Evolutionary conservation across 768 basidiomycete genomes (phyloP), one percentile per base, ranked within the genome.

Genomic region (Lentinula lateritia): DNA sequence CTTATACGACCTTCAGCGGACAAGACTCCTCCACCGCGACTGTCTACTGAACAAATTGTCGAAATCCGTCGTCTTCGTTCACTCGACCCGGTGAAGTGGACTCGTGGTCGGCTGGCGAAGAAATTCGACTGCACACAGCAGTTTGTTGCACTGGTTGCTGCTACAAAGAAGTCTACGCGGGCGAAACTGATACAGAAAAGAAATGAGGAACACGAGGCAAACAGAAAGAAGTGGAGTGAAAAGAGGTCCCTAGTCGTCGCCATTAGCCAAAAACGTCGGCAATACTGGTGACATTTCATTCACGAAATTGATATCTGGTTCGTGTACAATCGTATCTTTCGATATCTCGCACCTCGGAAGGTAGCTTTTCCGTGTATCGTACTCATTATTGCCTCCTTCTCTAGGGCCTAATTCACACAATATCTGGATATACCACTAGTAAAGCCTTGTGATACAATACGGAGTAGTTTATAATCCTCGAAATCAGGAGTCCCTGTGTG

Each of bases 101-200:
- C 86, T 60, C 80, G 87, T 48, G 73, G 74, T 61, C 81, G 78
- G 71, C 80, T 94, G n/a, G 91, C 93, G 34, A 80, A 82, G 70
- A 84, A 83, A 80, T 95, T 94, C 72, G 80, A 80, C 13, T 90
- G 89, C 76, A 86, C 89, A 8, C 78, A 82, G 50, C 75, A 79
- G 52, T 91, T 92, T 65, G 85, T 93, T 60, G 80, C 78, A 9
- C 76, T 79, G 63, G 76, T 88, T 18, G 89, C 92, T 10, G 83
- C 86, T 4, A 73, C 92, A 58, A 80, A 80, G 64, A 81, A 81
- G 60, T 64, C 79, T 5, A 72, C 80, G 54, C 73, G 84, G 58
- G 82, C 73, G 65, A 70, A 72, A 56, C 73, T 79, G 60, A 72
- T 76, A 57, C 75, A 65, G 61, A 72, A 64, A 62, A 77, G 83